Conservation (phyloP, 106 monocot species). For the Acanthochlamys bracteata region DNA sequence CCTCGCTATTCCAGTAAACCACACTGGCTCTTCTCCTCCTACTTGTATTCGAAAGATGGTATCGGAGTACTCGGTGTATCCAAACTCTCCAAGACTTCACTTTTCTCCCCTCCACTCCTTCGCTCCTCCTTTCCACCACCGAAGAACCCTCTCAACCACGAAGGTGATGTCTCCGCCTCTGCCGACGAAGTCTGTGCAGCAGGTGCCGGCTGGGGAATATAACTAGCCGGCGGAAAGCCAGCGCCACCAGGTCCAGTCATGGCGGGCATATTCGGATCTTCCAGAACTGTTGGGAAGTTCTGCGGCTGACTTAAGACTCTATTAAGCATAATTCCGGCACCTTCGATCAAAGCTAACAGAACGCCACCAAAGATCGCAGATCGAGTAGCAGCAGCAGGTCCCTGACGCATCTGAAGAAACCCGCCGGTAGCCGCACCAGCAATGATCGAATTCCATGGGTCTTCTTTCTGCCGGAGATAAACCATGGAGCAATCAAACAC, state of each 20-base stretch:
- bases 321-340: slow-evolving; percentile 63
- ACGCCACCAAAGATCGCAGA: slow-evolving; percentile 51
- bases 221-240: not conserved
- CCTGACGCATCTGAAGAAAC: slow-evolving; percentile 70
- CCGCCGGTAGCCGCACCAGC: slow-evolving; percentile 86
- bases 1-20: not conserved
- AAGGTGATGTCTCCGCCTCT: not conserved
- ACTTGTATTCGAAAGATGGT: slow-evolving; percentile 57
- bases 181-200: not conserved
- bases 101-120: slow-evolving; percentile 12
- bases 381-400: slow-evolving; percentile 38
- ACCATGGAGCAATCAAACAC: slow-evolving; percentile 88
- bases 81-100: slow-evolving; percentile 53
- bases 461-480: slow-evolving; percentile 87
- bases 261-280: slow-evolving; percentile 19
- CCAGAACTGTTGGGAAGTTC: slow-evolving; percentile 25
- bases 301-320: slow-evolving; percentile 30
- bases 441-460: slow-evolving; percentile 86
- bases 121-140: slow-evolving; percentile 45
- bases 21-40: slow-evolving; percentile 3
- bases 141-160: slow-evolving; percentile 45
- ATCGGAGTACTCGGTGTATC: slow-evolving; percentile 35
- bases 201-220: not conserved
- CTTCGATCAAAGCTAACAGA: slow-evolving; percentile 57
- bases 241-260: slow-evolving; percentile 8